Evolutionary conservation across 2,329 filamentous ascomycete genomes (phyloP), one percentile per base, ranked within the genome.

Genomic region (Exophiala sideris): DNA sequence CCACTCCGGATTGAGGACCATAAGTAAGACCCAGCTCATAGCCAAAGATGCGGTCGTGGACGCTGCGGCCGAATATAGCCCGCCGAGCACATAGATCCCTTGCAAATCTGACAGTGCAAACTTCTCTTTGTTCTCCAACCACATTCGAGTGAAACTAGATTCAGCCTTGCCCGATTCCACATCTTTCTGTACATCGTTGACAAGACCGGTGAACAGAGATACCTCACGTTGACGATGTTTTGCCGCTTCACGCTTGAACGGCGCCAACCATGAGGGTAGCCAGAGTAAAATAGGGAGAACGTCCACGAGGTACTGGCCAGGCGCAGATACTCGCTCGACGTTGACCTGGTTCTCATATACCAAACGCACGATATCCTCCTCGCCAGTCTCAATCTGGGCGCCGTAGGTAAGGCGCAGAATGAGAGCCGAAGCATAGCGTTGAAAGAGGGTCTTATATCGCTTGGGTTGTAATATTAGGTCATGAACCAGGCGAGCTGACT

Each of bases 341-440:
- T 62, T 68, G 44, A 68, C 65, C 12, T 67, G 64, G 8, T 72
- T 64, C 11, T 65, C 57, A n/a, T 70, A 60, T 20, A 73, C 67
- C 18, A 64, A 59, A 3, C 61, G 58, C 4, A 71, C 61, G 35
- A 65, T 52, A 1, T 60, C 56, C 32, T 73, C 71, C 2, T 68
- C 61, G 1, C 67, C 71, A 1, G 67, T 71, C 18, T 64, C 58
- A 7, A 73, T 60, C 0, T 46, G 50, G 38, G 67, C 68, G 7
- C 70, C 71, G 45, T 70, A 76, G 3, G 59, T 65, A 5, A 75
- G 38, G 0, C 72, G 65, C 35, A 74, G 60, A 16, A 73, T 70
- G 1, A 76, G 44, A 0, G 70, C 68, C 0, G 67, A 63, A 5
- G 72, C 65, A 50, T 73, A 74, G 6, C 70, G 62, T 46, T 73